These are phyloP conservation scores for Aspergillus heteromorphus DNA, from an alignment of 495 filamentous ascomycete genomes.

Conservation along the genomic window DNA sequence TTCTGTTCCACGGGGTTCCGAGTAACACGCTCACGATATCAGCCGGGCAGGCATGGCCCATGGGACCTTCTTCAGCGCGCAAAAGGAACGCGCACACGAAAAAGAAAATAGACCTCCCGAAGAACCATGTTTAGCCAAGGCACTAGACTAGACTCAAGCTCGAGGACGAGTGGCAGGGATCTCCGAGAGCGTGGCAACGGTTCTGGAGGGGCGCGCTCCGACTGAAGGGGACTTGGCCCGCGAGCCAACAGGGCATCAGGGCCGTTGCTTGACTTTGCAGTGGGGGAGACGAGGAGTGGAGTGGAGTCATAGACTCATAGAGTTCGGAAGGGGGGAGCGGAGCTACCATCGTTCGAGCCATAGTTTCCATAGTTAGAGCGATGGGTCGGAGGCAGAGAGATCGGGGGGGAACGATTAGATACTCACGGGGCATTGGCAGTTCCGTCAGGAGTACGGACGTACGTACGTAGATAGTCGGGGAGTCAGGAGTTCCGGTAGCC, in stretches of 20 bases:
- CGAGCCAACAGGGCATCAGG: not conserved
- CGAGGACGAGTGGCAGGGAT: not conserved
- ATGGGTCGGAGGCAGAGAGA: not conserved
- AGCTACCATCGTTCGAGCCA: no score
- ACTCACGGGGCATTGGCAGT: not conserved
- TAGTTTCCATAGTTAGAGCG: not conserved
- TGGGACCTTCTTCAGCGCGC: not conserved
- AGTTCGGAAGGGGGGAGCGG: not conserved
- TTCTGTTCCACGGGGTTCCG: not conserved
- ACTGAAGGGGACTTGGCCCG: not conserved
- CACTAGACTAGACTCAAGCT: not conserved
- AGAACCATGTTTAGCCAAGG: not conserved
- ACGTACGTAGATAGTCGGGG: no score
- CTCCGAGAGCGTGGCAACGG: not conserved
- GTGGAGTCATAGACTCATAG: not conserved
- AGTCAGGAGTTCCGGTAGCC: no score
- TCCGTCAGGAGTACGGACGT: no score
- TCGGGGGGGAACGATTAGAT: not conserved
- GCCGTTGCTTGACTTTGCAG: not conserved
- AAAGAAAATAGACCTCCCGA: not conserved
- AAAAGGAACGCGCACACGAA: not conserved
- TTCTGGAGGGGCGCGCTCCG: not conserved
- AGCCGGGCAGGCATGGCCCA: no score
- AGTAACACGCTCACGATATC: not conserved
- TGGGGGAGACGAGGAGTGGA: not conserved